phyloP scores from a whole-genome alignment of 352 stramenopile genomes.

The Phytophthora tubulina region DNA sequence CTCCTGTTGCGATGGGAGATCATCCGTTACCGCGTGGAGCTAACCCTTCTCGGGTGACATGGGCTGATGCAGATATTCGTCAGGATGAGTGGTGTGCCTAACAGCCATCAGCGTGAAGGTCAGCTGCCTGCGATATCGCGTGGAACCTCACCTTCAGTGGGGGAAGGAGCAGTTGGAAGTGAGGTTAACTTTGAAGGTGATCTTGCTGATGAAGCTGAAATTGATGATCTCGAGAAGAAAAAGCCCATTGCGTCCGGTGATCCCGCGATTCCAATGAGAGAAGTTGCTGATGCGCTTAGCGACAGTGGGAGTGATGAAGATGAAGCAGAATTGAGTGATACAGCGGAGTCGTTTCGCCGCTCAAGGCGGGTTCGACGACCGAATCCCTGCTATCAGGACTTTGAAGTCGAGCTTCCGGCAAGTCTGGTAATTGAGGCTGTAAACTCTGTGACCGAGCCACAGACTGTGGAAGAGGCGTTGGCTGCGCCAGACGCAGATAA shows the following conservation, averaged over 20 bases:
- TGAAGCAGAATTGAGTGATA: too few species aligned
- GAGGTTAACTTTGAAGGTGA: background rate
- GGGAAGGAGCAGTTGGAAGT: background rate
- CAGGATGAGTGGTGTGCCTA: background rate
- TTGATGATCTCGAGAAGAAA: constrained; percentile 2
- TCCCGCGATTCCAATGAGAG: background rate
- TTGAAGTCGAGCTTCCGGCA: background rate
- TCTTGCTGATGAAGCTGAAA: too few species aligned
- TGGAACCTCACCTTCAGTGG: constrained; percentile 12
- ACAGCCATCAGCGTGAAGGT: background rate
- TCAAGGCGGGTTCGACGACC: background rate
- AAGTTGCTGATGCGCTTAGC: background rate
- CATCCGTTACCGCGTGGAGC: background rate
- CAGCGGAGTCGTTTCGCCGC: background rate
- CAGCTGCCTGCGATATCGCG: background rate
- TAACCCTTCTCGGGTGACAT: constrained; percentile 4
- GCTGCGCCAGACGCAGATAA: constrained; percentile 3
- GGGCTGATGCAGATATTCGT: background rate
- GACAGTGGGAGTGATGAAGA: too few species aligned
- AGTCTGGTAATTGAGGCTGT: background rate
- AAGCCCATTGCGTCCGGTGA: background rate
- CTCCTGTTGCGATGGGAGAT: constrained; percentile 11
- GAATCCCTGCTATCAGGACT: background rate
- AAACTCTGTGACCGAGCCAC: background rate
- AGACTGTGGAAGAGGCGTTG: background rate